Conservation (phyloP, 1,284 basidiomycete species). For the Schizophyllum commune region DNA sequence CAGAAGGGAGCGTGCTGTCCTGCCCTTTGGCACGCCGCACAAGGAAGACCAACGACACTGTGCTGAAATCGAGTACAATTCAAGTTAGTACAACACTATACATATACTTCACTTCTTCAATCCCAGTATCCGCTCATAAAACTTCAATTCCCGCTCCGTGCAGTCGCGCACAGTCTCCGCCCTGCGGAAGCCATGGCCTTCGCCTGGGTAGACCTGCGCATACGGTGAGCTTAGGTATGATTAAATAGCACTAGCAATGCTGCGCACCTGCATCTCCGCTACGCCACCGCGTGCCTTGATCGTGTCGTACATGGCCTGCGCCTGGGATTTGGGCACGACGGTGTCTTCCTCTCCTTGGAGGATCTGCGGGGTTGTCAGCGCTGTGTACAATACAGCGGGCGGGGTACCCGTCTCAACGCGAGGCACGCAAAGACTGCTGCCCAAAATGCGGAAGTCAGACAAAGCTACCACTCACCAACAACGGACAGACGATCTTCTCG, state of each 20-base stretch:
- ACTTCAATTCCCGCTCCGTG: constrained; percentile 4
- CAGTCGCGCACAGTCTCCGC: constrained; percentile 6
- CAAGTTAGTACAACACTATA: no score
- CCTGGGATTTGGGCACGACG: constrained; percentile 50
- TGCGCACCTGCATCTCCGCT: constrained; percentile 25
- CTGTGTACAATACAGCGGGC: no score
- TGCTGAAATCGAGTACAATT: no score
- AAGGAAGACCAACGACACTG: no score
- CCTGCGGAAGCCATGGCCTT: constrained; percentile 45
- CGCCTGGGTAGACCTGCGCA: constrained; percentile 39
- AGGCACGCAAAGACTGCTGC: no score
- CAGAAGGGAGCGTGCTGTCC: no score
- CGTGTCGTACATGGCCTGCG: constrained; percentile 36
- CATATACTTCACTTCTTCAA: background rate
- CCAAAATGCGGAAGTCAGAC: no score
- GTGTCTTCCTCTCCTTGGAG: constrained; percentile 47
- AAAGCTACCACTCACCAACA: constrained; percentile 35
- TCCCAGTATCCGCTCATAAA: constrained; percentile 5
- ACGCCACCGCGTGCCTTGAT: constrained; percentile 33
- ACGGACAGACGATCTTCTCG: constrained; percentile 38
- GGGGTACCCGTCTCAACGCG: no score
- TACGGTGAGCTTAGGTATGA: no score
- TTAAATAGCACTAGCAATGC: no score
- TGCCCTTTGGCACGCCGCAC: no score
- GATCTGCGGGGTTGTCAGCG: constrained; percentile 25